These are phyloP conservation scores for Tothia fuscella DNA, from an alignment of 2,329 filamentous ascomycete genomes.

Conservation along the genomic window DNA sequence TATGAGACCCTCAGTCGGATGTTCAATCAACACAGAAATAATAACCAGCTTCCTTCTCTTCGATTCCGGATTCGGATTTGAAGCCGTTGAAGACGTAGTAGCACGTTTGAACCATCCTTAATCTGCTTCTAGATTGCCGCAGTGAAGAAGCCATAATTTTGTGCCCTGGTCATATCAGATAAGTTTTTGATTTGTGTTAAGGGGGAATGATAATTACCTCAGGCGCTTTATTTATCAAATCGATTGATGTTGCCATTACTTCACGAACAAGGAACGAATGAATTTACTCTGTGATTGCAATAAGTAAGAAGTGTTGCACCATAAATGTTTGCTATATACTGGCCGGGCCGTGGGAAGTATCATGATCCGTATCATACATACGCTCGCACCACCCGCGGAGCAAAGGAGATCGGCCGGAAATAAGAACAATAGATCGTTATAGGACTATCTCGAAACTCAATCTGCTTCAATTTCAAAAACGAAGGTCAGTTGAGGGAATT, in stretches of 20 bases:
- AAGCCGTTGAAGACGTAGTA: slow-evolving; percentile 19
- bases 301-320: too few species aligned
- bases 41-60: slow-evolving; percentile 6
- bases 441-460: too few species aligned
- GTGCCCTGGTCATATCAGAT: slow-evolving; percentile 18
- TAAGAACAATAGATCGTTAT: too few species aligned
- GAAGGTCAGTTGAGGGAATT: too few species aligned
- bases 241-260: slow-evolving; percentile 13
- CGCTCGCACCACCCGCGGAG: too few species aligned
- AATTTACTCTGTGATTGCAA: too few species aligned
- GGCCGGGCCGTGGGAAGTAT: too few species aligned
- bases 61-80: slow-evolving; percentile 21
- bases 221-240: slow-evolving; percentile 17
- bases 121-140: slow-evolving; percentile 25
- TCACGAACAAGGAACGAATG: too few species aligned
- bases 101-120: slow-evolving; percentile 25
- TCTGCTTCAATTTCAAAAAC: too few species aligned
- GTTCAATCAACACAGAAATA: not conserved
- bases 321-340: too few species aligned
- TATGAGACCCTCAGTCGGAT: slow-evolving; percentile 11
- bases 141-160: slow-evolving; percentile 22
- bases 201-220: slow-evolving; percentile 10
- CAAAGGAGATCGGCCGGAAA: too few species aligned
- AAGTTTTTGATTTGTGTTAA: not conserved
- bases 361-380: too few species aligned